Conservation (phyloP, 2,329 filamentous ascomycete species). For the Aspergillus phoenicis region DNA sequence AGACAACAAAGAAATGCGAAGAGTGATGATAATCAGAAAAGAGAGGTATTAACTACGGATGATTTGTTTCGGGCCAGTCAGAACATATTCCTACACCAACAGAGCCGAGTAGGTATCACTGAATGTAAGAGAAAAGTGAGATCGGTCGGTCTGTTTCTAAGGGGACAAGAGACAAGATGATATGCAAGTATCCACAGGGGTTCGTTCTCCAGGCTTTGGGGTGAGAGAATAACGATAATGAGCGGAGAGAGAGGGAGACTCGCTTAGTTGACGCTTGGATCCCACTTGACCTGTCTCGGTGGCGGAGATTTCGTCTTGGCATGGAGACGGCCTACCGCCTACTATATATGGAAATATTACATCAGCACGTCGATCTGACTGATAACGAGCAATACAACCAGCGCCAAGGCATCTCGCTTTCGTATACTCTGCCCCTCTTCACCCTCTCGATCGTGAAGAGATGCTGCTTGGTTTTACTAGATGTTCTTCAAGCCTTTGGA, state of each 20-base stretch:
- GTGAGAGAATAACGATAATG: constrained; percentile 1
- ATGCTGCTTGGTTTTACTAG: constrained; percentile 57
- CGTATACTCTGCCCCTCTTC: constrained; percentile 13
- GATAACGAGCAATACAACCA: constrained; percentile 6
- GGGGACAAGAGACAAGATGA: not conserved
- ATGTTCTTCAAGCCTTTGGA: constrained; percentile 98
- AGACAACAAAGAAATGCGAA: constrained; percentile 15
- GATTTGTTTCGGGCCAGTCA: constrained; percentile 17
- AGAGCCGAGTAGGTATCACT: not conserved
- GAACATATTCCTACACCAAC: constrained; percentile 20
- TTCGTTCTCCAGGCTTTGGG: not conserved
- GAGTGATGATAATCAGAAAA: constrained; percentile 18
- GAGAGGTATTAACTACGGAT: constrained; percentile 22
- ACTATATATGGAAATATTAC: constrained; percentile 12
- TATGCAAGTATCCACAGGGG: not conserved
- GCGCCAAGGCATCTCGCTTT: not conserved
- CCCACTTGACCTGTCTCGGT: constrained; percentile 8
- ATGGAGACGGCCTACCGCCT: constrained; percentile 11
- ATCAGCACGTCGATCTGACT: constrained; percentile 13
- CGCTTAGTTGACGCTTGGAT: constrained; percentile 2
- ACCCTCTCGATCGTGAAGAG: constrained; percentile 17
- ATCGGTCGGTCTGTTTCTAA: not conserved
- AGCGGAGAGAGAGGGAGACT: not conserved
- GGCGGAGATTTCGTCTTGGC: constrained; percentile 16
- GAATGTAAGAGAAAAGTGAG: not conserved